Percentiles rank a stretch among this genome's conserved stretches.
Evolutionary conservation across 2,329 filamentous ascomycete genomes (phyloP).

Genomic region (Calonectria fujianensis): DNA sequence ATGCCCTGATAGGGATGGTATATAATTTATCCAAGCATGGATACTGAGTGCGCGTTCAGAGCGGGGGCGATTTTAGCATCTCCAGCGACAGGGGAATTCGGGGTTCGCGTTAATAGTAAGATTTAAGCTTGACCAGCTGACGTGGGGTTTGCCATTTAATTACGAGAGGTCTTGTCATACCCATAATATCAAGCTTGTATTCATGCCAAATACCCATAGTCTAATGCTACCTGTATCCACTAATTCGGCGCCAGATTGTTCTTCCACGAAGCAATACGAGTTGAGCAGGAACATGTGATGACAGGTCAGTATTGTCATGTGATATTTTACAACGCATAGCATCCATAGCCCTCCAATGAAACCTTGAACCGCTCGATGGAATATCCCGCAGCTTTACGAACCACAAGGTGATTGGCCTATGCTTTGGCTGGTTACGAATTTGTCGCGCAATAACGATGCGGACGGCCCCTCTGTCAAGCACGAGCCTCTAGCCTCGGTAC

Average conservation of each 20-base stretch:
- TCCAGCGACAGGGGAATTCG: not conserved
- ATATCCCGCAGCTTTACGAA: not conserved
- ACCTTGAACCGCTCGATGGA: not conserved
- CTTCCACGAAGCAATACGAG: not conserved
- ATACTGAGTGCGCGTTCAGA: not conserved
- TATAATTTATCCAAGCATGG: not conserved
- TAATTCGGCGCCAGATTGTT: not conserved
- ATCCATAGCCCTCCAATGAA: not conserved
- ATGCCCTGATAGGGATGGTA: not conserved
- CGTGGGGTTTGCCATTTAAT: too few species aligned
- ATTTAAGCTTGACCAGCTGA: not conserved
- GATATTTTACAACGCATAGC: not conserved
- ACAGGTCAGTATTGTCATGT: not conserved
- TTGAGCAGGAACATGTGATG: not conserved
- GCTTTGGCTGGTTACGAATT: not conserved
- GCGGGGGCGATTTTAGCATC: not conserved
- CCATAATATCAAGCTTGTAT: conserved; percentile 21
- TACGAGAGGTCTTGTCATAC: not conserved
- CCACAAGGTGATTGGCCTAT: not conserved
- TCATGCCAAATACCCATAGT: not conserved
- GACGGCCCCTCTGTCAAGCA: conserved; percentile 4
- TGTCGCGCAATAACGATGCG: conserved; percentile 10
- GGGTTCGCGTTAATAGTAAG: not conserved
- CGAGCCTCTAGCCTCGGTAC: conserved; percentile 4
- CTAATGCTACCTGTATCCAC: conserved; percentile 1